phyloP scores from a whole-genome alignment of 2,329 filamentous ascomycete species.

The Apiospora saccharicola region DNA sequence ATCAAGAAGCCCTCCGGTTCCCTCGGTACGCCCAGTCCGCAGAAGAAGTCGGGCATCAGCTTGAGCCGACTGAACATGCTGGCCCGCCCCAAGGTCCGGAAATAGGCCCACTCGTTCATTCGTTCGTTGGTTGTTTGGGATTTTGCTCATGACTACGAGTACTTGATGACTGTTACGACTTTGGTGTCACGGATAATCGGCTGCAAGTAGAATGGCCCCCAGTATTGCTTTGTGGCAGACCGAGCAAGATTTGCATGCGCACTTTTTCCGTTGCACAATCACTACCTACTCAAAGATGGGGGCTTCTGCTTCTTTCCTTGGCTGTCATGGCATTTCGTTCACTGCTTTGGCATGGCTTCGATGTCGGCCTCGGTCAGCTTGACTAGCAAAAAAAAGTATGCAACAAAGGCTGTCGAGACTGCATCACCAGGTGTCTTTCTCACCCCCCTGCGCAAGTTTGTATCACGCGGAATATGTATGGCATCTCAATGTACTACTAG shows the following conservation, averaged over 20 bases:
- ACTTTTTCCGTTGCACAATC: not conserved
- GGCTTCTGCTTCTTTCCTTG: not conserved
- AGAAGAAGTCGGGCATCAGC: slow-evolving; percentile 61
- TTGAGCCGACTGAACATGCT: slow-evolving; percentile 69
- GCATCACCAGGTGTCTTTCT: slow-evolving; percentile 1
- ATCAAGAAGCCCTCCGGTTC: slow-evolving; percentile 39
- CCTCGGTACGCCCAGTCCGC: slow-evolving; percentile 50
- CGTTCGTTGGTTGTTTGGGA: slow-evolving; percentile 1
- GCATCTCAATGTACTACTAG: slow-evolving; percentile 22
- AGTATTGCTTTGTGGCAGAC: not conserved
- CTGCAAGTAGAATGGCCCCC: not conserved
- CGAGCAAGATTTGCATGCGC: not conserved
- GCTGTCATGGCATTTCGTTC: not conserved
- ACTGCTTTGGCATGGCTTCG: not conserved
- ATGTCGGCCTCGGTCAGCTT: not conserved
- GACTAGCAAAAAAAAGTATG: not conserved
- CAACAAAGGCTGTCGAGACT: slow-evolving; percentile 2
- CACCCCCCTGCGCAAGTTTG: not conserved
- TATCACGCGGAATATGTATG: slow-evolving; percentile 5
- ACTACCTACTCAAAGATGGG: not conserved
- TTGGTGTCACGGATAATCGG: slow-evolving; percentile 13
- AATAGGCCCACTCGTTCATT: slow-evolving; percentile 39
- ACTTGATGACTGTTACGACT: slow-evolving; percentile 19
- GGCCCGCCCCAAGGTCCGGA: slow-evolving; percentile 65
- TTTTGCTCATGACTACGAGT: not conserved